Conservation (phyloP, 257 asterid genomes). For the Scutellaria baicalensis region DNA sequence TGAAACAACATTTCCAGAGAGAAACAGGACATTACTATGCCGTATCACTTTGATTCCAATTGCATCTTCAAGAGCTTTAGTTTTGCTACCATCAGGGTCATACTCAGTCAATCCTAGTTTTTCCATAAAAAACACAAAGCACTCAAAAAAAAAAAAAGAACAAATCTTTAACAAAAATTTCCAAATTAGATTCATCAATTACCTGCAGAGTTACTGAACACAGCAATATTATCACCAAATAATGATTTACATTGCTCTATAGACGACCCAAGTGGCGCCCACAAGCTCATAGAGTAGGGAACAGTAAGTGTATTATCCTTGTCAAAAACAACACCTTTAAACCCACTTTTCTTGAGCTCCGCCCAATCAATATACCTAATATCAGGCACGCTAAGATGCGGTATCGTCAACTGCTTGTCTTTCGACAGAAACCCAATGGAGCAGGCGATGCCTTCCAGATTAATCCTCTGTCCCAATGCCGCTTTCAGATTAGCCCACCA, state of each 20-base stretch:
- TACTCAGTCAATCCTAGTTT: slow-evolving; percentile 63
- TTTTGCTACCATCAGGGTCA: slow-evolving; percentile 69
- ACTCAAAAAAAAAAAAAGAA: not conserved
- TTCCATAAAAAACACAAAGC: not conserved
- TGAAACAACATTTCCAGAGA: not conserved
- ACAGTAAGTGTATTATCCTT: slow-evolving; percentile 84
- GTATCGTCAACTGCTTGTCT: slow-evolving; percentile 59
- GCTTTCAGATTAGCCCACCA: slow-evolving; percentile 73
- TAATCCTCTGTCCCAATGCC: slow-evolving; percentile 83
- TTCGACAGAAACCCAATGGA: slow-evolving; percentile 49
- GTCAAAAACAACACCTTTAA: slow-evolving; percentile 84
- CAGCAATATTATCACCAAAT: slow-evolving; percentile 64
- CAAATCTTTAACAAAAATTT: not conserved
- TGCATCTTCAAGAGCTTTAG: slow-evolving; percentile 61
- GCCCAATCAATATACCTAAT: slow-evolving; percentile 77
- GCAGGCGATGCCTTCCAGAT: slow-evolving; percentile 59
- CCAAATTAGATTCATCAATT: not conserved
- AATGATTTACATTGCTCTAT: slow-evolving; percentile 53
- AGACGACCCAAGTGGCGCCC: slow-evolving; percentile 67
- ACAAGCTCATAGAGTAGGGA: slow-evolving; percentile 76
- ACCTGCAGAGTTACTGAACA: slow-evolving; percentile 92
- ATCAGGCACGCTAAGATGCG: slow-evolving; percentile 70
- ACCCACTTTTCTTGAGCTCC: slow-evolving; percentile 74
- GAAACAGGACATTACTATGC: slow-evolving; percentile 46
- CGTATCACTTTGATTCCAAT: slow-evolving; percentile 73